A percentile compares a stretch with the other conserved stretches of the same genome.
phyloP scores from a whole-genome alignment of 768 basidiomycete species.

The Bullera alba region DNA sequence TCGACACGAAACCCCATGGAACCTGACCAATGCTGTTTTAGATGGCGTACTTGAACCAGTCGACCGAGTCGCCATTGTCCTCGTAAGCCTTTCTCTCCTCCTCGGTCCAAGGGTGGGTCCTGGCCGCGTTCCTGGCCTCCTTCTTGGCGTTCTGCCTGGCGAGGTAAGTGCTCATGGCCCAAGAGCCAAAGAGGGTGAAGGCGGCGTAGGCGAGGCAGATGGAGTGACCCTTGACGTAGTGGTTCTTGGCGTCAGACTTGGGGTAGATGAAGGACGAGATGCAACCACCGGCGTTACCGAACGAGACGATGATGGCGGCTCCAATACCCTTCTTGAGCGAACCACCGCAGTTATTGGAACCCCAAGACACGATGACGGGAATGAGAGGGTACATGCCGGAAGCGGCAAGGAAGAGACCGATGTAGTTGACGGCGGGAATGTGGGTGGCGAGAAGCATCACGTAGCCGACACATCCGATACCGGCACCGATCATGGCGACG shows the following conservation, averaged over 20 bases:
- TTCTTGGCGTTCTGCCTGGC: slow-evolving; percentile 16
- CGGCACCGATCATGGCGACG: slow-evolving; percentile 16
- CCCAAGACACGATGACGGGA: slow-evolving; percentile 26
- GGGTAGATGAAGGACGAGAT: slow-evolving; percentile 30
- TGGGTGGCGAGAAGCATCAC: slow-evolving; percentile 13
- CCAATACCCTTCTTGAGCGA: slow-evolving; percentile 27
- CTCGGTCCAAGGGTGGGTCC: slow-evolving; percentile 8
- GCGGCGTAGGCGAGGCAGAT: slow-evolving; percentile 23
- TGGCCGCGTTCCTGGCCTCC: slow-evolving; percentile 13
- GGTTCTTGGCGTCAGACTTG: slow-evolving; percentile 8
- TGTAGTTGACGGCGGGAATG: slow-evolving; percentile 16
- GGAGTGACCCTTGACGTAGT: slow-evolving; percentile 25
- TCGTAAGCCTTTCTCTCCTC: slow-evolving; percentile 16
- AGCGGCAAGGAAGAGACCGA: slow-evolving; percentile 24
- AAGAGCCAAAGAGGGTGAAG: slow-evolving; percentile 10
- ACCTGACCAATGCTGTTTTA: too few species aligned
- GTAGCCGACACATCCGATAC: slow-evolving; percentile 24
- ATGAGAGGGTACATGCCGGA: slow-evolving; percentile 29
- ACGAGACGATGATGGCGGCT: slow-evolving; percentile 24
- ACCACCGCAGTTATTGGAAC: slow-evolving; percentile 27
- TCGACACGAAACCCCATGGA: too few species aligned
- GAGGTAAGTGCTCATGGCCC: slow-evolving; percentile 11
- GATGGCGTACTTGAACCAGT: slow-evolving; percentile 27
- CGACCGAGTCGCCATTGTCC: slow-evolving; percentile 23
- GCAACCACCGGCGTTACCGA: slow-evolving; percentile 26